Conservation (phyloP, 371 early-diverging fungal genomes). For the Mortierella sp. region DNA sequence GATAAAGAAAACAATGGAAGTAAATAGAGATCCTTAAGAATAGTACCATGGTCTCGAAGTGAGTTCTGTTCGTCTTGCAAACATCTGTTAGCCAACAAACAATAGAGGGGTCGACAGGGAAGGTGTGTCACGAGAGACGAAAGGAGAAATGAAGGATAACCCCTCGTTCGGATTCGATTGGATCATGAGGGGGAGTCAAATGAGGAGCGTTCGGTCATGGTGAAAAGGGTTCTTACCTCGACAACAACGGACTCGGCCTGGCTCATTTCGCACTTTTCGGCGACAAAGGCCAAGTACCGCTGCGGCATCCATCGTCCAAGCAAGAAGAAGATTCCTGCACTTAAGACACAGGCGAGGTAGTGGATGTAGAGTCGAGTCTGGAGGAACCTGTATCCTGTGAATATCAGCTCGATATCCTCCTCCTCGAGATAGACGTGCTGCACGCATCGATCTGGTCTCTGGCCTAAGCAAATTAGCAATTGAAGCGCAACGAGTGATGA, state of each 20-base stretch:
- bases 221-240: constrained; percentile 57
- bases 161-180: neutral
- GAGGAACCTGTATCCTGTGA: constrained; percentile 76
- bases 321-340: constrained; percentile 81
- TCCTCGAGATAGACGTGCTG: constrained; percentile 52
- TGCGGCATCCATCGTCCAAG: constrained; percentile 89
- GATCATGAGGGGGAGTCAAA: neutral
- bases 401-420: constrained; percentile 66
- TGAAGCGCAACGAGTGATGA: neutral
- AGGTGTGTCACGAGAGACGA: neutral
- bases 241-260: constrained; percentile 81
- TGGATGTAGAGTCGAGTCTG: constrained; percentile 66
- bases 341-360: constrained; percentile 71
- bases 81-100: neutral
- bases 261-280: constrained; percentile 67
- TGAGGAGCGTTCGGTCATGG: neutral
- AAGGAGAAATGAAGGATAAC: neutral
- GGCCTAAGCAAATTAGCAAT: neutral
- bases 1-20: neutral
- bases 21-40: neutral
- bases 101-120: neutral
- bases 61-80: neutral
- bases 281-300: constrained; percentile 78
- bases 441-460: constrained; percentile 9
- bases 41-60: neutral